phyloP scores from a whole-genome alignment of 208 protist genomes.

The Wallacemonas rigidus region DNA sequence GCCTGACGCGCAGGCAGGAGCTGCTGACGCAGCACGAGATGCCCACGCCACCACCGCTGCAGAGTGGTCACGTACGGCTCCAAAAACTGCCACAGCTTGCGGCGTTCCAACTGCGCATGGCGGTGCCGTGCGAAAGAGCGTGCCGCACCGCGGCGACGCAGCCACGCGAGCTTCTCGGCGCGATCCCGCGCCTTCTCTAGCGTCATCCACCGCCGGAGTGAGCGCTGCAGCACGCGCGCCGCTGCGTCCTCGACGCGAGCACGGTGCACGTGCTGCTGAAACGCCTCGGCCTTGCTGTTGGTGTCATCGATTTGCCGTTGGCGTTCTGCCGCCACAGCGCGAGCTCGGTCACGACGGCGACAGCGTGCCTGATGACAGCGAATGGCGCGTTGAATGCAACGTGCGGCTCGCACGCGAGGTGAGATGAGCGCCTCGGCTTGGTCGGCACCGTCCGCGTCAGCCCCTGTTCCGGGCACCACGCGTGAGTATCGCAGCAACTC shows the following conservation, averaged over 20 bases:
- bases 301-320: background rate
- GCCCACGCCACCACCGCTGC: constrained; percentile 51
- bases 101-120: constrained; percentile 30
- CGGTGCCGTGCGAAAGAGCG: constrained; percentile 28
- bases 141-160: constrained; percentile 23
- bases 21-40: constrained; percentile 12
- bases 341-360: background rate
- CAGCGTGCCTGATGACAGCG: constrained; percentile 24
- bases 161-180: constrained; percentile 5
- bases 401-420: constrained; percentile 7
- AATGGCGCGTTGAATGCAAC: constrained; percentile 43
- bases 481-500: constrained; percentile 33
- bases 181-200: constrained; percentile 16
- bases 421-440: background rate
- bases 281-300: background rate
- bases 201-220: constrained; percentile 18
- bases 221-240: constrained; percentile 45
- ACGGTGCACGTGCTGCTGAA: background rate
- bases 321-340: background rate
- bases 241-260: constrained; percentile 19
- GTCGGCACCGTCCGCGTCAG: constrained; percentile 15
- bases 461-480: constrained; percentile 23
- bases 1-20: constrained; percentile 22
- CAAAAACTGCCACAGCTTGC: constrained; percentile 14
- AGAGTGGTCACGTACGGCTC: constrained; percentile 21